Evolutionary conservation across 208 protist genomes (phyloP).

Genomic region (Trypanosoma scelopori): DNA sequence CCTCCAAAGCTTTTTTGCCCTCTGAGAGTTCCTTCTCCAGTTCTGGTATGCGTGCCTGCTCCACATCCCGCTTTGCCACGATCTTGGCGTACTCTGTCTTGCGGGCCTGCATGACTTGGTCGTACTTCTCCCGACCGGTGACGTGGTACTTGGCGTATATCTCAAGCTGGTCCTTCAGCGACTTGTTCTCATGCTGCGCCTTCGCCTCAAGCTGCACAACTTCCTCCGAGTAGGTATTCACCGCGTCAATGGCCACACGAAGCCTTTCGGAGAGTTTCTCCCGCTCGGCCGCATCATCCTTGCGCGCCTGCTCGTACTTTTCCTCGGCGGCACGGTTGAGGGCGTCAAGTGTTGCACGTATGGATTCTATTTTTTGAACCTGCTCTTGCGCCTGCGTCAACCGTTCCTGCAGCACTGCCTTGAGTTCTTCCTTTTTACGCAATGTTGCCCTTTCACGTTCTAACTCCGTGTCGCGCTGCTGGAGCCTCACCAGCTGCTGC

Average conservation of each 20-base stretch:
- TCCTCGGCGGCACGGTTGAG: slow-evolving; percentile 47
- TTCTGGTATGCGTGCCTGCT: slow-evolving; percentile 37
- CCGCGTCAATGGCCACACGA: slow-evolving; percentile 40
- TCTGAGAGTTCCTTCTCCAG: slow-evolving; percentile 39
- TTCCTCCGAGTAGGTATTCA: slow-evolving; percentile 42
- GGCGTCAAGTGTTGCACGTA: slow-evolving; percentile 43
- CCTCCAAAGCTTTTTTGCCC: slow-evolving; percentile 32
- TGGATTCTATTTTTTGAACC: slow-evolving; percentile 37
- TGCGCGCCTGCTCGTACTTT: slow-evolving; percentile 40
- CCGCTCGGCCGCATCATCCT: slow-evolving; percentile 43
- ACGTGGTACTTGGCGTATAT: slow-evolving; percentile 51
- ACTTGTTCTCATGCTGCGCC: slow-evolving; percentile 34
- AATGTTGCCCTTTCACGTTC: slow-evolving; percentile 41
- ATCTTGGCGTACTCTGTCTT: slow-evolving; percentile 50
- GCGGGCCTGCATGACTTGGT: slow-evolving; percentile 45
- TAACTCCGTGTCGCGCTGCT: slow-evolving; percentile 43
- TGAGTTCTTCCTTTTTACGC: slow-evolving; percentile 32
- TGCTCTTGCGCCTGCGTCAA: slow-evolving; percentile 29
- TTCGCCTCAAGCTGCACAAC: slow-evolving; percentile 41
- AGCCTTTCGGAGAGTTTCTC: slow-evolving; percentile 41
- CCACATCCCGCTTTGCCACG: slow-evolving; percentile 36
- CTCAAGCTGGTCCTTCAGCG: slow-evolving; percentile 57
- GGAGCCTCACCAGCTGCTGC: slow-evolving; percentile 53
- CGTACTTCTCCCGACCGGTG: slow-evolving; percentile 48
- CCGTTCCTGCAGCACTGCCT: slow-evolving; percentile 33